Percentiles rank a stretch among this genome's conserved stretches.
These are phyloP conservation scores for Glycine latifolia DNA, from an alignment of 306 rosid genomes.

Conservation along the genomic window DNA sequence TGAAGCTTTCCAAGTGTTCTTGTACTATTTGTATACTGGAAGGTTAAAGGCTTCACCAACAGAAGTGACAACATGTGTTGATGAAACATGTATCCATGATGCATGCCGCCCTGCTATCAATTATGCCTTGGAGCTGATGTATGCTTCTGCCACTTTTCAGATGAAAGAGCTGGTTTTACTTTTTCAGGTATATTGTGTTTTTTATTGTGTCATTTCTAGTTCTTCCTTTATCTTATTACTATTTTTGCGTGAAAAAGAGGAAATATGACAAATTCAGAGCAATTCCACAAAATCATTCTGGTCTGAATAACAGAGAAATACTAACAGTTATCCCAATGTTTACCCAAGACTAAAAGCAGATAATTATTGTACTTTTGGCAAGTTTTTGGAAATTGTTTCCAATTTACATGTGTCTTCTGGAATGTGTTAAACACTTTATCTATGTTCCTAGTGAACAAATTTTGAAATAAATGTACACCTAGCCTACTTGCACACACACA, in stretches of 20 bases:
- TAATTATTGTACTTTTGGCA: neutral
- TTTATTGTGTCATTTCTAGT: constrained; percentile 5
- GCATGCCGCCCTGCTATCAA: constrained; percentile 86
- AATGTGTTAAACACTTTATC: neutral
- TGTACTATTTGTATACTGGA: constrained; percentile 89
- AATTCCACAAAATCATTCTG: neutral
- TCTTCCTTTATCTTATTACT: neutral
- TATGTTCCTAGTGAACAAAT: neutral
- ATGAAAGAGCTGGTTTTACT: constrained; percentile 83
- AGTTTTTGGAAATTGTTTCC: constrained; percentile 5
- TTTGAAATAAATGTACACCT: neutral
- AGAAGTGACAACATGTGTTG: constrained; percentile 87
- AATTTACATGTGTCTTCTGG: neutral
- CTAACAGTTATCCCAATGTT: neutral
- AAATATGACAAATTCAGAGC: constrained; percentile 1
- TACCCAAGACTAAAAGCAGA: neutral
- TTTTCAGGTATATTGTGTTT: constrained; percentile 69
- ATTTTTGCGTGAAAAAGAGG: neutral
- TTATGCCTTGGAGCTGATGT: constrained; percentile 87
- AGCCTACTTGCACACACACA: neutral
- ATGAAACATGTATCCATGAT: constrained; percentile 76
- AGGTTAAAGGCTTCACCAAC: constrained; percentile 73
- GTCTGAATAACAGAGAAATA: neutral
- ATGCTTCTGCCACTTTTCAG: constrained; percentile 84
- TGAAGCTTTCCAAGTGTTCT: constrained; percentile 75